phyloP scores from a whole-genome alignment of 2,329 filamentous ascomycete species.

The Nemania serpens region DNA sequence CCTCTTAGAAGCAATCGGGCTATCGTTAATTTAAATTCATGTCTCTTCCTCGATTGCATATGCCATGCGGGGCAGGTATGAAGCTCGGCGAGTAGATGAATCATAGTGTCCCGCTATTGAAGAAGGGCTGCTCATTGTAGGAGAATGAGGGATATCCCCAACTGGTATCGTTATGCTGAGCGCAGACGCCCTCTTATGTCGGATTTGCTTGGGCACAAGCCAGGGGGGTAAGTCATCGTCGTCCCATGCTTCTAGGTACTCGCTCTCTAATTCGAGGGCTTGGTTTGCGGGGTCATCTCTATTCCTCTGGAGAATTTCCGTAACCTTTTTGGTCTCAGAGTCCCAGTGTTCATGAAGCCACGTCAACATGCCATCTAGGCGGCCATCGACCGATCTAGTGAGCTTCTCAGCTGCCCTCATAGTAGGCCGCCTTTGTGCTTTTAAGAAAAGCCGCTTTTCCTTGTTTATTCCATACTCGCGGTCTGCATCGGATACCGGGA shows the following conservation, averaged over 20 bases:
- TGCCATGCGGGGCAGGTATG: constrained; percentile 11
- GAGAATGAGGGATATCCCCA: constrained; percentile 9
- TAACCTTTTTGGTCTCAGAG: constrained; percentile 32
- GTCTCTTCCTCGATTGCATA: constrained; percentile 29
- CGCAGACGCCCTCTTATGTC: constrained; percentile 17
- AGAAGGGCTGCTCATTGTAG: not conserved
- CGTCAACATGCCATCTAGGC: constrained; percentile 34
- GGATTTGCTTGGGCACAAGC: constrained; percentile 25
- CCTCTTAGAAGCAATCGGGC: not conserved
- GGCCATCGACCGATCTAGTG: constrained; percentile 35
- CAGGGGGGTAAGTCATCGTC: constrained; percentile 34
- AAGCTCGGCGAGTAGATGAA: constrained; percentile 5
- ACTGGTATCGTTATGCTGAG: constrained; percentile 1
- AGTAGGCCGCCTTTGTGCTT: constrained; percentile 22
- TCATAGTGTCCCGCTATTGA: not conserved
- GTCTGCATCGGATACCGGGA: constrained; percentile 36
- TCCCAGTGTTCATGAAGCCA: constrained; percentile 37
- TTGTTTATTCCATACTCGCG: constrained; percentile 36
- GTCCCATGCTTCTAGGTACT: constrained; percentile 39
- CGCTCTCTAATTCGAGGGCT: constrained; percentile 32
- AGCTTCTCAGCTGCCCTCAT: constrained; percentile 29
- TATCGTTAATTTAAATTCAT: not conserved
- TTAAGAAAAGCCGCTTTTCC: constrained; percentile 34
- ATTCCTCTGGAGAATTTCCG: constrained; percentile 33
- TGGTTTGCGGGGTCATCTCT: constrained; percentile 29